Percentiles rank a stretch among this genome's conserved stretches.
These are phyloP conservation scores for Fusarium anguioides DNA, from an alignment of 2,329 filamentous ascomycete genomes.

Conservation along the genomic window DNA sequence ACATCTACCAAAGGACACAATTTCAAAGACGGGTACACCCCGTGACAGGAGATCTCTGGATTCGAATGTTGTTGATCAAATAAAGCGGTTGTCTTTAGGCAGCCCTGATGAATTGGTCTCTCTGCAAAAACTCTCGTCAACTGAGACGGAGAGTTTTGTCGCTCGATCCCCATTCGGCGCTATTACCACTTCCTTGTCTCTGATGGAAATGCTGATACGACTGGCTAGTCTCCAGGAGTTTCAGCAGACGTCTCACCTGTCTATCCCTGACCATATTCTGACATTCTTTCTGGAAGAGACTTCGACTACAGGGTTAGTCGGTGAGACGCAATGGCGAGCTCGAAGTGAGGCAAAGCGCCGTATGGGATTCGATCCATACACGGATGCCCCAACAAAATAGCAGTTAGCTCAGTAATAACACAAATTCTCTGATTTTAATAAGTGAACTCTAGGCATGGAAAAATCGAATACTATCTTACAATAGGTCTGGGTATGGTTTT, in stretches of 20 bases:
- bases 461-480: neutral
- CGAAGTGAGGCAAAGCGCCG: conserved; percentile 59
- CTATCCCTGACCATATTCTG: conserved; percentile 88
- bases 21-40: conserved; percentile 16
- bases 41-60: conserved; percentile 50
- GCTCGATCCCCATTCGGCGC: conserved; percentile 61
- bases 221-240: conserved; percentile 91
- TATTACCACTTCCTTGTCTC: conserved; percentile 71
- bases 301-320: conserved; percentile 62
- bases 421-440: neutral
- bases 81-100: conserved; percentile 54
- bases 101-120: conserved; percentile 17
- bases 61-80: conserved; percentile 54
- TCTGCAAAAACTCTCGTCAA: conserved; percentile 11
- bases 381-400: conserved; percentile 54
- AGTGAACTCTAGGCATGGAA: neutral
- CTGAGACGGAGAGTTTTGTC: conserved; percentile 46
- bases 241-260: conserved; percentile 88
- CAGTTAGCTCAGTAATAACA: neutral
- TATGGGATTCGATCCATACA: conserved; percentile 68
- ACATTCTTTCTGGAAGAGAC: conserved; percentile 83
- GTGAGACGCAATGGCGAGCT: conserved; percentile 58
- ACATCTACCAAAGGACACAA: conserved; percentile 45
- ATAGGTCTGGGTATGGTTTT: neutral
- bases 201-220: conserved; percentile 89